Evolutionary conservation across 176 grass and related monocot species (phyloP), one percentile per base, ranked within the genome.

Genomic region (Eleusine indica): DNA sequence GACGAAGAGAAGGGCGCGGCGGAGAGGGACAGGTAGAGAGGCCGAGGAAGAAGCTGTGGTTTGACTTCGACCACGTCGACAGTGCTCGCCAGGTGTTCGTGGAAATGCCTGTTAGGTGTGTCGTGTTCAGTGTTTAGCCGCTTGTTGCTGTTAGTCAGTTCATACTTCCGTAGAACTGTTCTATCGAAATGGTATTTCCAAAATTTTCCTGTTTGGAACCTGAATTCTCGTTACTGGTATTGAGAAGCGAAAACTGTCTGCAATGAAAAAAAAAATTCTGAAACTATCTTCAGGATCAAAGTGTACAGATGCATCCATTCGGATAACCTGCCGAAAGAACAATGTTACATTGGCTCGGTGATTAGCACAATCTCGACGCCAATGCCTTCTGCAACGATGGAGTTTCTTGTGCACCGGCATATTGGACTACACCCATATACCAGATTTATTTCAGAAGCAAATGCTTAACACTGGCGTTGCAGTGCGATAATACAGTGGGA

Each of bases 81-180:
- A 7, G 30, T 53, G 69, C 63, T 72, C 39, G 17, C 4, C 42
- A 79, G 65, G 6, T 86, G 77, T 61, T 82, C 43, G 76, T 5
- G 61, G 81, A 88, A 88, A 85, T 77, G 89, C 71, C 51, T 48
- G 30, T 22, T 16, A 22, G 29, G 54, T 10, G 29, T 58, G 12
- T 51, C 11, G 30, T 39, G 19, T 41, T 47, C 10, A 19, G 18
- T 28, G 2, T 58, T 58, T 22, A 40, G 15, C 39, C 53, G 3
- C 13, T 81, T n/a, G 3, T 77, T 14, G 19, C 14, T 42, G 64
- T 14, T 40, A 13, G 40, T 44, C 6, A 14, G 39, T 54, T 53
- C 41, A 13, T 47, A n/a, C 8, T 51, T 25, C 40, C 11, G 4
- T 46, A 21, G 3, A 47, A 71, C 28, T 13, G 21, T 28, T 47